Percentiles rank a stretch among this genome's conserved stretches.
Conservation (phyloP, 768 basidiomycete species). For the Sporobolomyces pararoseus region DNA sequence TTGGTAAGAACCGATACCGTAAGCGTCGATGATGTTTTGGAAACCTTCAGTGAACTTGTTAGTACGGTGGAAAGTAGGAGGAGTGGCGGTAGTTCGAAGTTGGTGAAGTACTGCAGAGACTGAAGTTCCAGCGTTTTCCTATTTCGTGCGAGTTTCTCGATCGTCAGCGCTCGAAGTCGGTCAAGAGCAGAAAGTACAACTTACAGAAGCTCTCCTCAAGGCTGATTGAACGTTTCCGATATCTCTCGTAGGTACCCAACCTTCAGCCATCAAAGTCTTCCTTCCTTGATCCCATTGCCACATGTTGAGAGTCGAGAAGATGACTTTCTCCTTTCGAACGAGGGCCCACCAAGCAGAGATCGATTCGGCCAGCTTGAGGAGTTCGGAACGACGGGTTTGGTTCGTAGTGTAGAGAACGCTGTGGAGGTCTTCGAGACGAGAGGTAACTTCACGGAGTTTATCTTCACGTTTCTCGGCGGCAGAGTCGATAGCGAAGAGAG, state of each 20-base stretch:
- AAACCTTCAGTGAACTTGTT: slow-evolving; percentile 96
- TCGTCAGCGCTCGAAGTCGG: background rate
- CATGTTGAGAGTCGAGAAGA: slow-evolving; percentile 91
- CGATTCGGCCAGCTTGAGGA: slow-evolving; percentile 76
- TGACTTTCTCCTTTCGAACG: slow-evolving; percentile 88
- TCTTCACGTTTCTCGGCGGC: slow-evolving; percentile 89
- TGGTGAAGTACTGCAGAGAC: slow-evolving; percentile 90
- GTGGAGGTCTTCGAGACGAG: slow-evolving; percentile 84
- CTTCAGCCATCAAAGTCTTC: slow-evolving; percentile 94
- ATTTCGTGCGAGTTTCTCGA: background rate
- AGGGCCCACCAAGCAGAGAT: slow-evolving; percentile 89
- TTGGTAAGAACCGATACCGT: slow-evolving; percentile 89
- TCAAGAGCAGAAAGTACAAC: slow-evolving; percentile 30
- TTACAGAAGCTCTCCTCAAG: slow-evolving; percentile 77
- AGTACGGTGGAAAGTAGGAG: slow-evolving; percentile 89
- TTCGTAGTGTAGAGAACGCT: slow-evolving; percentile 85
- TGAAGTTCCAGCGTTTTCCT: slow-evolving; percentile 84
- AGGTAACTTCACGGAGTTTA: slow-evolving; percentile 79
- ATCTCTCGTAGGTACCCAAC: slow-evolving; percentile 93
- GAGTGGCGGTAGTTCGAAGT: slow-evolving; percentile 75
- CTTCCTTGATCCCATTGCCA: slow-evolving; percentile 90
- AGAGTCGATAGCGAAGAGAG: slow-evolving; percentile 90
- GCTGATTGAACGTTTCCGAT: slow-evolving; percentile 79
- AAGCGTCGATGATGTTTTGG: slow-evolving; percentile 97
- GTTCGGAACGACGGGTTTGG: slow-evolving; percentile 71